Base-by-base conservation (phyloP, 2,329 filamentous ascomycete species). In the Colletotrichum shisoi region DNA sequence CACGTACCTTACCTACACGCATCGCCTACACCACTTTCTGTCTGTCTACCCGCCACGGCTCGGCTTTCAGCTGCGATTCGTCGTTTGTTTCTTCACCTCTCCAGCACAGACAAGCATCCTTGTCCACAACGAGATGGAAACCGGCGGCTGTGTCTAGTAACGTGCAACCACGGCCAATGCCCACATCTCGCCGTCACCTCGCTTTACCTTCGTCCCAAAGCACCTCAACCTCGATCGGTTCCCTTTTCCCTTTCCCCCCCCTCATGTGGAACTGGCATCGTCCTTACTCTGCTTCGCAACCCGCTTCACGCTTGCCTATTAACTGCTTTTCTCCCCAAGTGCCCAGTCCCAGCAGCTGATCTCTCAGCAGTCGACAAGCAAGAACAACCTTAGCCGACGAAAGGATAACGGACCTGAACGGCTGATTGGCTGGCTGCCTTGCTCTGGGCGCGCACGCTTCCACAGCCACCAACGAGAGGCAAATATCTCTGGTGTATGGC, bases 141-240 rank as follows among this genome's bases (percentile, higher is more conserved):
- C 44, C 44, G 61, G 64, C 54, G 64, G 64, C 54, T 59, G 64
- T 64, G 64, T 59, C 61, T 62, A 44, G 31, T 53, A 59, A 45
- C 54, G 54, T 56, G 48, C 61, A 58, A 44, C 54, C 31, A 48
- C 34, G 19, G 37, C n/a, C 46, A 34, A 39, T 40, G 45, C 12
- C 40, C 31, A 34, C 59, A 31, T 39, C n/a, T 56, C 27, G 24
- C 42, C 45, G 53, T 45, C 37, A 48, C 54, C 61, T 42, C 57
- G 61, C 46, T 48, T 57, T 27, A 3, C n/a, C 53, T 48, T 57
- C 48, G 6, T 37, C 15, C 24, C 15, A 17, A 39, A 39, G 24
- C 53, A 39, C 13, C 27, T n/a, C 24, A 51, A 31, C n/a, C 24
- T 44, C 39, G 13, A 19, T 34, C 17, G 40, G 46, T 37, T 37